Conservation (phyloP, 306 rosid species). For the Cicer bijugum region DNA sequence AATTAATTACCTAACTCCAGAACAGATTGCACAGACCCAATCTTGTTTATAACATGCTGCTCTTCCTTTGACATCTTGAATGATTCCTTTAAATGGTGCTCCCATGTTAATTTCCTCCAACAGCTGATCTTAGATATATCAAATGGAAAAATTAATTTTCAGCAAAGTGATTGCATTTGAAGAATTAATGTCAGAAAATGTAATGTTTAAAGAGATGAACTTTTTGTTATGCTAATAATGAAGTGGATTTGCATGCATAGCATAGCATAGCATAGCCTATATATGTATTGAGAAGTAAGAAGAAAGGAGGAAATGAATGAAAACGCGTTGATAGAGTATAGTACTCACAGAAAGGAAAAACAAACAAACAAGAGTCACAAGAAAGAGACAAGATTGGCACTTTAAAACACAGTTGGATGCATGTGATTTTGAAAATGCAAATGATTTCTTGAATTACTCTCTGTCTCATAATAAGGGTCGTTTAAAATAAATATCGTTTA, state of each 20-base stretch:
- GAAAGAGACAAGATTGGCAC: constrained; percentile 40
- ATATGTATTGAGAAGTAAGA: not conserved
- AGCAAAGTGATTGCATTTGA: constrained; percentile 31
- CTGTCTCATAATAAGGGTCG: too few species aligned
- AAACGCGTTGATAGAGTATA: constrained; percentile 2
- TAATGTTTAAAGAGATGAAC: constrained; percentile 1
- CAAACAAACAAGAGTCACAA: not conserved
- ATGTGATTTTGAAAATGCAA: constrained; percentile 44
- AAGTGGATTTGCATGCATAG: constrained; percentile 1
- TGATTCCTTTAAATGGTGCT: constrained; percentile 65
- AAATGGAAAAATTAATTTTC: not conserved
- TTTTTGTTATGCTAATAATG: not conserved
- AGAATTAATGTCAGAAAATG: constrained; percentile 1
- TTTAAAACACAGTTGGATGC: constrained; percentile 40
- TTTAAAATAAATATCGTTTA: too few species aligned
- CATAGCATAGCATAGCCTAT: not conserved
- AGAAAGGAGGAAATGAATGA: not conserved
- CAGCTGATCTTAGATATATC: constrained; percentile 42
- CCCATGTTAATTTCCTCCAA: constrained; percentile 46
- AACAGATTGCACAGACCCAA: constrained; percentile 62
- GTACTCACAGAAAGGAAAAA: not conserved
- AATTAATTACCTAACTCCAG: constrained; percentile 62
- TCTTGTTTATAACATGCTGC: constrained; percentile 74
- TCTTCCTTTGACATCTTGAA: constrained; percentile 76
- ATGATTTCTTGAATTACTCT: not conserved